A percentile compares a stretch with the other conserved stretches of the same genome.
phyloP scores from a whole-genome alignment of 1,139 yeast species.

The Nakaseomyces bracarensis region DNA sequence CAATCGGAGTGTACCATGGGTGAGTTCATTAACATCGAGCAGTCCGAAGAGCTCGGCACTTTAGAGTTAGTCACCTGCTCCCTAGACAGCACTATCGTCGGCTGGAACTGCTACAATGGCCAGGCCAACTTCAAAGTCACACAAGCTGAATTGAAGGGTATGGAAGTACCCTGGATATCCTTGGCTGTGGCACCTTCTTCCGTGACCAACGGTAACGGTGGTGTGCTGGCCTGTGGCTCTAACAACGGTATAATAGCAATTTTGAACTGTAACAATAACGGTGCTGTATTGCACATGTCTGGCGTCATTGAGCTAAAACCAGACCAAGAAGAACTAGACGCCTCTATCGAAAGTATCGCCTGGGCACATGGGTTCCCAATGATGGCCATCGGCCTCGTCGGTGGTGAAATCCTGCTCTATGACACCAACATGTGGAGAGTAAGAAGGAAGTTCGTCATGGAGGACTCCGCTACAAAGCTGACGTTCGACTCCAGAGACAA shows the following conservation, averaged over 20 bases:
- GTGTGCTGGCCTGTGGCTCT: conserved; percentile 55
- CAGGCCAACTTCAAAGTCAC: conserved; percentile 55
- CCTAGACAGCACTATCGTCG: conserved; percentile 81
- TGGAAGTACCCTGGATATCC: conserved; percentile 84
- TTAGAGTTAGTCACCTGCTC: conserved; percentile 66
- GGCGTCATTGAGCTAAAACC: conserved; percentile 56
- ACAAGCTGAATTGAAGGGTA: conserved; percentile 58
- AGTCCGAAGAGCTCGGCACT: conserved; percentile 43
- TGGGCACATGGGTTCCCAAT: conserved; percentile 66
- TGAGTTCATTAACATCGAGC: conserved; percentile 55
- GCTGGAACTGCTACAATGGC: conserved; percentile 84
- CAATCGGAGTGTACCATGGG: conserved; percentile 75
- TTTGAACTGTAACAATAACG: conserved; percentile 57
- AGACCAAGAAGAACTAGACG: conserved; percentile 59
- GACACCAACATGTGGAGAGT: conserved; percentile 84
- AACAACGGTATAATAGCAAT: conserved; percentile 79
- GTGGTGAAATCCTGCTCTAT: conserved; percentile 74
- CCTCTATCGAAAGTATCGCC: conserved; percentile 75
- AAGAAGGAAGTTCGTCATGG: conserved; percentile 59
- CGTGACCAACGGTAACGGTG: conserved; percentile 35
- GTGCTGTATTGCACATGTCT: conserved; percentile 55
- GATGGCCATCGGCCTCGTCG: conserved; percentile 81
- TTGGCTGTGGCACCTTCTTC: conserved; percentile 44
- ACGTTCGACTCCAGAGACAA: conserved; percentile 46
- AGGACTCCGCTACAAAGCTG: conserved; percentile 78